Evolutionary conservation across 345 rosid genomes (phyloP).

Genomic region (Syzygium aromaticum): DNA sequence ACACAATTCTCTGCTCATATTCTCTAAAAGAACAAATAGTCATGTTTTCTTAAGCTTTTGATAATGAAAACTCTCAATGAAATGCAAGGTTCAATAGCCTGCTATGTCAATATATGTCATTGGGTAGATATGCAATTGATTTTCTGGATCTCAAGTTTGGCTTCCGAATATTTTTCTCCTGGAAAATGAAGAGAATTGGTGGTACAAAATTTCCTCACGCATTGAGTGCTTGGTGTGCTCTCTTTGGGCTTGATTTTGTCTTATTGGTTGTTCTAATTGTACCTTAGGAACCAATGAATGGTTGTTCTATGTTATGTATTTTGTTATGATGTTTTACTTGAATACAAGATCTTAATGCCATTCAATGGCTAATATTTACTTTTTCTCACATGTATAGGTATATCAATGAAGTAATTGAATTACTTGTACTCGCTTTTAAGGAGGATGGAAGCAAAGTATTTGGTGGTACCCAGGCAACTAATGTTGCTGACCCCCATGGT

Average conservation of each 20-base stretch:
- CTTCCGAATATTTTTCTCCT: not conserved
- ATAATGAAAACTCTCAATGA: not conserved
- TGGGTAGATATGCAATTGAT: not conserved
- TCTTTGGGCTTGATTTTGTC: not conserved
- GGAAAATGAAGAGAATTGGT: not conserved
- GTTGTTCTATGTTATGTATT: not conserved
- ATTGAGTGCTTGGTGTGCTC: not conserved
- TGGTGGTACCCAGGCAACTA: slow-evolving; percentile 27
- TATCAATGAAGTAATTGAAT: slow-evolving; percentile 84
- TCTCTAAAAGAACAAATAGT: not conserved
- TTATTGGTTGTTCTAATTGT: not conserved
- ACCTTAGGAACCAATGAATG: not conserved
- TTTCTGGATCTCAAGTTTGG: not conserved
- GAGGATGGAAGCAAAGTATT: slow-evolving; percentile 31
- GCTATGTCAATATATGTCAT: not conserved
- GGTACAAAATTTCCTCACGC: not conserved
- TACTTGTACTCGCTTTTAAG: slow-evolving; percentile 43
- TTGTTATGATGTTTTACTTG: not conserved
- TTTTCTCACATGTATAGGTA: slow-evolving; percentile 35
- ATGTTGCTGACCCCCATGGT: slow-evolving; percentile 14
- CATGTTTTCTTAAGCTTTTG: not conserved
- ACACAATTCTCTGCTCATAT: not conserved
- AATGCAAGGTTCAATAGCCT: not conserved
- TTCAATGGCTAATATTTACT: not conserved
- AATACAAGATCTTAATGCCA: not conserved